Evolutionary conservation across 2,329 filamentous ascomycete species (phyloP).

Genomic region (Metarhizium brunneum): DNA sequence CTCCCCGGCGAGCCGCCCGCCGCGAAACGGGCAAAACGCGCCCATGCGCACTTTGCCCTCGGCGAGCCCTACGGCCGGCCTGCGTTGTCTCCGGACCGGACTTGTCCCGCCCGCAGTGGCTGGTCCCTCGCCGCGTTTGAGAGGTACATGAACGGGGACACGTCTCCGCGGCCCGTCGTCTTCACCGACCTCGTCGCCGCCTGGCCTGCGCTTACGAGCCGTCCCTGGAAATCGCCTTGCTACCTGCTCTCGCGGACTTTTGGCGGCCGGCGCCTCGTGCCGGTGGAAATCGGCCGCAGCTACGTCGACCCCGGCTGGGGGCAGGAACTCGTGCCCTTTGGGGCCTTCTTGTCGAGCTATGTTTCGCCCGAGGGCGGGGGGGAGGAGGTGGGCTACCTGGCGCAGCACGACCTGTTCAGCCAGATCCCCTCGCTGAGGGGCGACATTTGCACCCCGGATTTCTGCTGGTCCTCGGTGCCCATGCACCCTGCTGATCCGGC

Average conservation of each 20-base stretch:
- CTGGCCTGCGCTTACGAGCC: slow-evolving; percentile 68
- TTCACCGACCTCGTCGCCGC: slow-evolving; percentile 51
- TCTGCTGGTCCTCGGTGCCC: slow-evolving; percentile 67
- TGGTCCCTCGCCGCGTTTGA: slow-evolving; percentile 54
- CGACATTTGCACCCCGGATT: slow-evolving; percentile 76
- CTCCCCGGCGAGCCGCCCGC: slow-evolving; percentile 8
- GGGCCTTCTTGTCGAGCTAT: slow-evolving; percentile 56
- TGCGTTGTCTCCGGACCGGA: slow-evolving; percentile 10
- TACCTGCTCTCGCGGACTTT: slow-evolving; percentile 73
- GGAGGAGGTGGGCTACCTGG: slow-evolving; percentile 65
- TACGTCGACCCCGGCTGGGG: slow-evolving; percentile 84
- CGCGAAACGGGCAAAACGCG: slow-evolving; percentile 12
- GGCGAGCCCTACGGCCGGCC: slow-evolving; percentile 21
- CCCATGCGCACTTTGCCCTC: slow-evolving; percentile 14
- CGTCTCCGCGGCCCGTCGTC: slow-evolving; percentile 52
- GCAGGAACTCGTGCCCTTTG: slow-evolving; percentile 70
- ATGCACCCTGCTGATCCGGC: slow-evolving; percentile 32
- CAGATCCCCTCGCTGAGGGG: slow-evolving; percentile 70
- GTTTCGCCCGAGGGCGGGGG: slow-evolving; percentile 29
- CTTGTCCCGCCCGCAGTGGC: slow-evolving; percentile 21
- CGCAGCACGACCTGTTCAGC: slow-evolving; percentile 78
- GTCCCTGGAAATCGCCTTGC: slow-evolving; percentile 60
- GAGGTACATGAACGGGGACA: slow-evolving; percentile 41
- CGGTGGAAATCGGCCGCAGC: slow-evolving; percentile 75
- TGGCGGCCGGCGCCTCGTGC: slow-evolving; percentile 68